Conservation (phyloP, 345 rosid species). For the Hibiscus tridactylites region DNA sequence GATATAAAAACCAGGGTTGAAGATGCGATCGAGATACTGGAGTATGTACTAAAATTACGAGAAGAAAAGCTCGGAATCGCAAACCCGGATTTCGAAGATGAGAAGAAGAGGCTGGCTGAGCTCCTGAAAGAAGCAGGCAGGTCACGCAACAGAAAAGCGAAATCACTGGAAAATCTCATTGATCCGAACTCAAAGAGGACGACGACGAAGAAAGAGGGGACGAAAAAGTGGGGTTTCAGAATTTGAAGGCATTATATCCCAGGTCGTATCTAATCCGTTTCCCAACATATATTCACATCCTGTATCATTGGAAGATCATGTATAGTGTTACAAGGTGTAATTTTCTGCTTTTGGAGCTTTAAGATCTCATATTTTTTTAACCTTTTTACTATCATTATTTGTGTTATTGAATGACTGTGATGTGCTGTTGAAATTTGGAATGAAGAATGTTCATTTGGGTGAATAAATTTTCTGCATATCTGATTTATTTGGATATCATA, state of each 20-base stretch:
- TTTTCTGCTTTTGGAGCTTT: constrained; percentile 17
- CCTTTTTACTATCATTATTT: constrained; percentile 3
- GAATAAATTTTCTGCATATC: constrained; percentile 14
- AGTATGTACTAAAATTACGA: constrained; percentile 78
- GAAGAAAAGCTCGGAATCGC: constrained; percentile 97
- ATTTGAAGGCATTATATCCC: constrained; percentile 23
- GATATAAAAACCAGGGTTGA: constrained; percentile 52
- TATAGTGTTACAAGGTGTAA: constrained; percentile 37
- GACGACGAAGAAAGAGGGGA: constrained; percentile 53
- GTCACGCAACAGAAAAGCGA: constrained; percentile 80
- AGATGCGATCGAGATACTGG: constrained; percentile 93
- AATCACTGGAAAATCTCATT: constrained; percentile 86
- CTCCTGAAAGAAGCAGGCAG: constrained; percentile 96
- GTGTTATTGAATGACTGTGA: constrained; percentile 28
- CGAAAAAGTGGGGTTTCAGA: constrained; percentile 88
- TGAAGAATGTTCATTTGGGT: constrained; percentile 17
- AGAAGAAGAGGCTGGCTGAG: constrained; percentile 83
- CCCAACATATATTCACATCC: constrained; percentile 20
- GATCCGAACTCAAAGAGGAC: constrained; percentile 73
- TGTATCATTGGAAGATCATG: constrained; percentile 50
- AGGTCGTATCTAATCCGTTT: constrained; percentile 14
- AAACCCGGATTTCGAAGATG: constrained; percentile 95
- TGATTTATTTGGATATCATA: no score
- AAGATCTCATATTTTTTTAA: not conserved
- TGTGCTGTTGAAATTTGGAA: constrained; percentile 20